These are phyloP conservation scores for Fusarium haematococcum DNA, from an alignment of 2,329 filamentous ascomycete species.

Conservation along the genomic window DNA sequence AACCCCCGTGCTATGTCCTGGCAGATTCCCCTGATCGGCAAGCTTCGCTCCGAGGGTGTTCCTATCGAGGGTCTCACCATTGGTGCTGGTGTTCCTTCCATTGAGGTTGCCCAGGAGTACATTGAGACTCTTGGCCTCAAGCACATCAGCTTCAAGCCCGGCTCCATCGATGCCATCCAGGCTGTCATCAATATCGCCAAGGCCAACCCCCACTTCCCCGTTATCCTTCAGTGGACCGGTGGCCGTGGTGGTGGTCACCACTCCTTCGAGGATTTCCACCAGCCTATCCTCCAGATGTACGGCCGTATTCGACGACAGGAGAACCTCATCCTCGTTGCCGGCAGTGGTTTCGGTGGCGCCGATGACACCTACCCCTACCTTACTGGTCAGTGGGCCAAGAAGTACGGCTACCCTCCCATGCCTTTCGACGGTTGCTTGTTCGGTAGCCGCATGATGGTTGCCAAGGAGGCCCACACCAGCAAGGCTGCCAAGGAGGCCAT, in stretches of 20 bases:
- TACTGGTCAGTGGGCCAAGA: slow-evolving; percentile 88
- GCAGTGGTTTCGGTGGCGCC: slow-evolving; percentile 90
- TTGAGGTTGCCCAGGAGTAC: slow-evolving; percentile 93
- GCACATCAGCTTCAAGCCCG: slow-evolving; percentile 95
- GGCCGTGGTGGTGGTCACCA: slow-evolving; percentile 94
- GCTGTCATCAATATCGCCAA: slow-evolving; percentile 92
- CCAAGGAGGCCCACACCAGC: slow-evolving; percentile 91
- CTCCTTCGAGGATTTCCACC: slow-evolving; percentile 95
- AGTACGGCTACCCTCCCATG: slow-evolving; percentile 91
- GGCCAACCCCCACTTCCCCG: slow-evolving; percentile 93
- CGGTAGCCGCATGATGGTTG: slow-evolving; percentile 93
- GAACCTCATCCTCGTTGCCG: slow-evolving; percentile 90
- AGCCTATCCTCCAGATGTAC: slow-evolving; percentile 92
- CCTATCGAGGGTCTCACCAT: slow-evolving; percentile 94
- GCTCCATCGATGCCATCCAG: slow-evolving; percentile 89
- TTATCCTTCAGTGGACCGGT: slow-evolving; percentile 94
- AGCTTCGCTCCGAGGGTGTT: slow-evolving; percentile 84
- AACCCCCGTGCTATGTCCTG: slow-evolving; percentile 90
- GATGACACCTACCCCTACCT: slow-evolving; percentile 95
- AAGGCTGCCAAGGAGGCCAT: slow-evolving; percentile 91
- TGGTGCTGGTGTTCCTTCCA: slow-evolving; percentile 91
- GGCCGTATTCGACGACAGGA: slow-evolving; percentile 84
- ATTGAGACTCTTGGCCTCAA: slow-evolving; percentile 93
- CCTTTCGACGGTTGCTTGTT: slow-evolving; percentile 93
- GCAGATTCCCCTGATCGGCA: slow-evolving; percentile 88